Conservation (phyloP, 352 stramenopile species). For the Pythium aphanidermatum region DNA sequence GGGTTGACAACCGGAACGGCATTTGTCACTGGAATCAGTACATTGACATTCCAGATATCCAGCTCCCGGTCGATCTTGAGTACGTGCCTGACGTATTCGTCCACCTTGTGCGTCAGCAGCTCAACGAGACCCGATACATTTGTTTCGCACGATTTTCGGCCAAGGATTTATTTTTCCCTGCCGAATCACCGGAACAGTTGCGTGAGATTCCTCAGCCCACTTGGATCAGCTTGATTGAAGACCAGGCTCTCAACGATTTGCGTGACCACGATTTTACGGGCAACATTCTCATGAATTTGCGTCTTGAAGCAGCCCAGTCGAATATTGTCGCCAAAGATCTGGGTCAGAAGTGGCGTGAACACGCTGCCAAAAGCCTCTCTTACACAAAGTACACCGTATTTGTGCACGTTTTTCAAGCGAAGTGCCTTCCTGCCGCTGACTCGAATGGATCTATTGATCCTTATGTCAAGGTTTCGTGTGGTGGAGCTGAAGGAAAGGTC, state of each 20-base stretch:
- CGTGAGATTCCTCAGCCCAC: slow-evolving; percentile 36
- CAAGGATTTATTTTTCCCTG: slow-evolving; percentile 51
- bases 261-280: slow-evolving; percentile 80
- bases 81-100: slow-evolving; percentile 78
- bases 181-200: slow-evolving; percentile 21
- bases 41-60: slow-evolving; percentile 45
- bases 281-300: slow-evolving; percentile 75
- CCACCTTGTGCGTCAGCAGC: slow-evolving; percentile 51
- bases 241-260: slow-evolving; percentile 72
- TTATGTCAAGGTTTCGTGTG: slow-evolving; percentile 83
- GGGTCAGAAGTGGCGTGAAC: slow-evolving; percentile 46
- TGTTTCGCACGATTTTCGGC: slow-evolving; percentile 78
- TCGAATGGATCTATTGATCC: slow-evolving; percentile 70
- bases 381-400: slow-evolving; percentile 80
- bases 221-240: slow-evolving; percentile 73
- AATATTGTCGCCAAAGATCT: slow-evolving; percentile 30
- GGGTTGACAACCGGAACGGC: slow-evolving; percentile 55
- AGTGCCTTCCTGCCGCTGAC: slow-evolving; percentile 62
- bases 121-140: slow-evolving; percentile 57
- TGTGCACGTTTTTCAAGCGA: slow-evolving; percentile 79
- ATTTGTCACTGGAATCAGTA: slow-evolving; percentile 82
- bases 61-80: slow-evolving; percentile 61
- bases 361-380: slow-evolving; percentile 43
- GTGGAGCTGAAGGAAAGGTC: slow-evolving; percentile 57
- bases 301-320: slow-evolving; percentile 35